Evolutionary conservation across 805 yeast species (phyloP).

Genomic region (Schwanniomyces occidentalis): DNA sequence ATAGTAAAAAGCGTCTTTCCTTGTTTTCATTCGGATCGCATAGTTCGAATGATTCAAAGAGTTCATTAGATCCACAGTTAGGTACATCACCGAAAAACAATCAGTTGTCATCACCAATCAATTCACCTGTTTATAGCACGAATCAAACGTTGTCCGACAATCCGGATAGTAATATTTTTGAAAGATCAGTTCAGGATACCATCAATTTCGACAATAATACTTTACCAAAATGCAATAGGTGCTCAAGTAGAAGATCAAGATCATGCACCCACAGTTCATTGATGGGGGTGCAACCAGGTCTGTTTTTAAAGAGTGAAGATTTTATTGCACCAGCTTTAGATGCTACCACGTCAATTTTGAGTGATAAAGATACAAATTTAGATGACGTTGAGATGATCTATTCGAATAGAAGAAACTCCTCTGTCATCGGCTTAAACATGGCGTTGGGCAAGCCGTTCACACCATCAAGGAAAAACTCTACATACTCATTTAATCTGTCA

Average conservation of each 20-base stretch:
- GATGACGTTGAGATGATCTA: constrained; percentile 73
- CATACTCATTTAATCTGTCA: constrained; percentile 24
- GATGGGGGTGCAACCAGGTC: constrained; percentile 22
- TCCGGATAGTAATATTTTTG: constrained; percentile 33
- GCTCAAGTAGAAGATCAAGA: constrained; percentile 17
- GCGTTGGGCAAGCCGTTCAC: constrained; percentile 46
- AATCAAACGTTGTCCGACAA: constrained; percentile 4
- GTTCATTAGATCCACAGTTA: neutral
- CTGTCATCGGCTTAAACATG: constrained; percentile 48
- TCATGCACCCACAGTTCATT: constrained; percentile 23
- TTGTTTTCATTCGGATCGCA: constrained; percentile 5
- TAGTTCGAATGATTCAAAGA: neutral
- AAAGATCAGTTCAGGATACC: constrained; percentile 41
- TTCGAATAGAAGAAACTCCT: constrained; percentile 54
- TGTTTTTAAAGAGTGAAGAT: constrained; percentile 51
- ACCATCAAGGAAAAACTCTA: constrained; percentile 41
- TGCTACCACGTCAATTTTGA: constrained; percentile 65
- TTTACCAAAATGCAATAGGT: constrained; percentile 13
- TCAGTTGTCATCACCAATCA: constrained; percentile 13
- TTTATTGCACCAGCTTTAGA: constrained; percentile 80
- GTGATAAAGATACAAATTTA: constrained; percentile 60
- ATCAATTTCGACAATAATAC: constrained; percentile 2
- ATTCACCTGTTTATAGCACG: constrained; percentile 12
- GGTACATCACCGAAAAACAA: constrained; percentile 8
- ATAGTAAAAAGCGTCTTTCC: too few species aligned